These are phyloP conservation scores for Fusarium tupiense DNA, from an alignment of 2,329 filamentous ascomycete genomes.

Conservation along the genomic window DNA sequence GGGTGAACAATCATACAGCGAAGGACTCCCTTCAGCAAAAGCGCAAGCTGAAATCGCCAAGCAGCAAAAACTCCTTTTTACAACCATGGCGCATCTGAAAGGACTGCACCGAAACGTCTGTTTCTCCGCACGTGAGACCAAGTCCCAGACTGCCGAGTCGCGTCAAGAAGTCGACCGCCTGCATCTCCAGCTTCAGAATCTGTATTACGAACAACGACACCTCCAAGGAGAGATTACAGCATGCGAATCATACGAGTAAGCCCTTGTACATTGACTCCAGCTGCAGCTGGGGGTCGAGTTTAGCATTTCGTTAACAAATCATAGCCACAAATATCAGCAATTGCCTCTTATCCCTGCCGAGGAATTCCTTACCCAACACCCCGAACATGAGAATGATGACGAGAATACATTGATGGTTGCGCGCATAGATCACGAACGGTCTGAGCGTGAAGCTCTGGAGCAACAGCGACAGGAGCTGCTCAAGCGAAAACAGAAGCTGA, in stretches of 20 bases:
- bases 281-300: not conserved
- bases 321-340: constrained; percentile 85
- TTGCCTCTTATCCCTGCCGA: constrained; percentile 86
- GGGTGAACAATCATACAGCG: constrained; percentile 57
- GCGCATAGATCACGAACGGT: constrained; percentile 89
- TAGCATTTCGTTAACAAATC: constrained; percentile 10
- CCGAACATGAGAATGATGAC: constrained; percentile 76
- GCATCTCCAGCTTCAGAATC: constrained; percentile 91
- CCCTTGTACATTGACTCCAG: constrained; percentile 33
- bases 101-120: constrained; percentile 85
- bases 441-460: constrained; percentile 85
- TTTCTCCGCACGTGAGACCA: constrained; percentile 84
- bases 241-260: constrained; percentile 91
- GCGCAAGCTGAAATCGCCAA: constrained; percentile 71
- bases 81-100: constrained; percentile 82
- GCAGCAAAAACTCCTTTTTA: constrained; percentile 82
- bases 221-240: constrained; percentile 88
- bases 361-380: constrained; percentile 80
- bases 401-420: constrained; percentile 88
- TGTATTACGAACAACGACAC: constrained; percentile 96
- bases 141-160: constrained; percentile 84
- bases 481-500: constrained; percentile 71
- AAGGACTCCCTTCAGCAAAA: constrained; percentile 54
- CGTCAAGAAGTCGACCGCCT: constrained; percentile 91
- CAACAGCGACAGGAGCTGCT: constrained; percentile 81